These are phyloP conservation scores for Symbiodinium pilosum DNA, from an alignment of 73 alveolate species.

Conservation along the genomic window DNA sequence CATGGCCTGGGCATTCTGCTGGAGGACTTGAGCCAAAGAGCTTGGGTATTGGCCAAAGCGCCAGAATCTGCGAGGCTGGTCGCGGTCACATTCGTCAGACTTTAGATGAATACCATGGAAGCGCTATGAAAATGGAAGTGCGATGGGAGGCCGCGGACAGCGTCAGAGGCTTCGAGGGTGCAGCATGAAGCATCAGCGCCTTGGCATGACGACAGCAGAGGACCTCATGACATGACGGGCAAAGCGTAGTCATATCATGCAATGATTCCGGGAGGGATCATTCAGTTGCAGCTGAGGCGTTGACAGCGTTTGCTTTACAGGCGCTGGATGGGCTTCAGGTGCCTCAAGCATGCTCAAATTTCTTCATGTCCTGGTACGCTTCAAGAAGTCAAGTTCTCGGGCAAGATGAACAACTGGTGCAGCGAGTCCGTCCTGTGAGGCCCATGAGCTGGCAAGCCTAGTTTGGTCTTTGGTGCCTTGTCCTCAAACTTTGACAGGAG, in stretches of 20 bases:
- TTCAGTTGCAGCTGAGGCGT: not conserved
- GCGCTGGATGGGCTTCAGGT: constrained; percentile 20
- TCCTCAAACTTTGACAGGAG: too few relatives aligned
- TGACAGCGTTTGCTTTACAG: not conserved
- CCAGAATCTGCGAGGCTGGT: constrained; percentile 9
- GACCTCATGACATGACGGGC: too few relatives aligned
- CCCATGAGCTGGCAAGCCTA: constrained; percentile 60
- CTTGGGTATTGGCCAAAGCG: not conserved
- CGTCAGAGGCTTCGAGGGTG: not conserved
- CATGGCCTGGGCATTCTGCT: too few relatives aligned
- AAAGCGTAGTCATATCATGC: too few relatives aligned
- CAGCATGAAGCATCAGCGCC: not conserved
- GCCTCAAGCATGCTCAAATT: not conserved
- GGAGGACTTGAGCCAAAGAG: not conserved
- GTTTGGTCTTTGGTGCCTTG: constrained; percentile 44
- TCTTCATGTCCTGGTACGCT: not conserved
- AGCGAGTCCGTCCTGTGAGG: not conserved
- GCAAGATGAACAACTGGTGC: too few relatives aligned
- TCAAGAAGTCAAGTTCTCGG: too few relatives aligned
- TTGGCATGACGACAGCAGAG: too few relatives aligned
- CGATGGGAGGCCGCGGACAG: not conserved
- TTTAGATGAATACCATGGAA: too few relatives aligned
- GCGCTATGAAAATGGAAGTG: too few relatives aligned
- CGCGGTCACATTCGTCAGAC: too few relatives aligned
- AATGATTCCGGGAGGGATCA: too few relatives aligned